These are phyloP conservation scores for Colletotrichum karsti DNA, from an alignment of 2,329 filamentous ascomycete species.

Conservation along the genomic window DNA sequence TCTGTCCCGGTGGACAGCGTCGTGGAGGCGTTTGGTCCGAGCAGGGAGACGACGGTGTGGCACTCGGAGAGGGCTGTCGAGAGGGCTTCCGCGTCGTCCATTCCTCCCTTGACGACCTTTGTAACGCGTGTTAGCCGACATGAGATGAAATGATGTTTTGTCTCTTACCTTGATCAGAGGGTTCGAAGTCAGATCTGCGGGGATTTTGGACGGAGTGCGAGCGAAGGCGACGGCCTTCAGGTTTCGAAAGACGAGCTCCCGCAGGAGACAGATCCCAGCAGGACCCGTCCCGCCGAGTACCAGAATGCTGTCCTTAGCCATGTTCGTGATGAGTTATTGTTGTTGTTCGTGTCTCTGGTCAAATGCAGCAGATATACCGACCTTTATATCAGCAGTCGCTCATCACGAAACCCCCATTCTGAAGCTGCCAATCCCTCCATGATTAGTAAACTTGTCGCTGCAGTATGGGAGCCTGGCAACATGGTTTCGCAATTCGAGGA, in stretches of 20 bases:
- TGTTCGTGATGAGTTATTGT: background rate
- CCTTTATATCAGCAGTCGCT: no score
- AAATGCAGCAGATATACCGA: no score
- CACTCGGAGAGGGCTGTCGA: constrained; percentile 24
- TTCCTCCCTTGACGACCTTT: constrained; percentile 36
- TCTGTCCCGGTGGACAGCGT: background rate
- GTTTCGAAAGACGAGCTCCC: constrained; percentile 37
- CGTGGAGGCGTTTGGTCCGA: constrained; percentile 30
- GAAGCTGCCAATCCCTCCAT: no score
- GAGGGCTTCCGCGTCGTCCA: constrained; percentile 31
- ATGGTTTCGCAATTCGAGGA: no score
- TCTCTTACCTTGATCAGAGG: background rate
- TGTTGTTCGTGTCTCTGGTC: no score
- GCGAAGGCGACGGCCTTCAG: constrained; percentile 35
- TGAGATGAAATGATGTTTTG: background rate
- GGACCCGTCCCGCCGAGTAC: constrained; percentile 42
- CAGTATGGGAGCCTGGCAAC: no score
- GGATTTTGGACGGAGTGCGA: constrained; percentile 33
- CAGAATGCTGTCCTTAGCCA: constrained; percentile 29
- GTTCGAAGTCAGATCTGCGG: constrained; percentile 29
- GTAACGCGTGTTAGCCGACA: constrained; percentile 1
- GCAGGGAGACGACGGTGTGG: constrained; percentile 32
- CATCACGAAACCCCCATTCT: no score
- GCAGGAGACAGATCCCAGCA: constrained; percentile 37
- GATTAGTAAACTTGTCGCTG: no score